These are phyloP conservation scores for Rhazya stricta DNA, from an alignment of 257 asterid species.

Conservation along the genomic window DNA sequence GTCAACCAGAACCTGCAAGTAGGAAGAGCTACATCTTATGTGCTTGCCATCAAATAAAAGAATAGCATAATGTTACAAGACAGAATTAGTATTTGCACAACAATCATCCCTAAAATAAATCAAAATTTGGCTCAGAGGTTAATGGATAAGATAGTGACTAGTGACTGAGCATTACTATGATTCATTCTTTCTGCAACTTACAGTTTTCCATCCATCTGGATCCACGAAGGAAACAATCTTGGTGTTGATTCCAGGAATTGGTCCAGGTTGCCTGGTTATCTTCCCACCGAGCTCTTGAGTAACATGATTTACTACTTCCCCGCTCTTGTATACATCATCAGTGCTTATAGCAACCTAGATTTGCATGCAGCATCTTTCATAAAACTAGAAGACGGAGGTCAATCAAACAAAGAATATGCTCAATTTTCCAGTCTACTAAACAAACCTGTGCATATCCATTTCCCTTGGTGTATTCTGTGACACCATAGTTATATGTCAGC, in stretches of 20 bases:
- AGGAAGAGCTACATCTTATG: not conserved
- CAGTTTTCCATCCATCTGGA: slow-evolving; percentile 99
- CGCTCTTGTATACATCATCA: slow-evolving; percentile 88
- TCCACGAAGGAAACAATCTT: slow-evolving; percentile 84
- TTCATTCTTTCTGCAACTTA: slow-evolving; percentile 31
- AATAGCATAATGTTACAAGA: too few species aligned
- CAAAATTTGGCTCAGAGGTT: not conserved
- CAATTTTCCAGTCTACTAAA: not conserved
- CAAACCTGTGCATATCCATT: slow-evolving; percentile 96
- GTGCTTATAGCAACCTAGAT: slow-evolving; percentile 78
- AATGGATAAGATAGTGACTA: not conserved
- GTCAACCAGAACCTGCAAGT: slow-evolving; percentile 82
- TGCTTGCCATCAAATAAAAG: not conserved
- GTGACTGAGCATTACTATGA: not conserved
- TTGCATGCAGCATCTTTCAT: not conserved
- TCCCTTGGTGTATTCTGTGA: slow-evolving; percentile 90
- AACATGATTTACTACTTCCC: slow-evolving; percentile 69
- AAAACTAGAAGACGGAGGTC: not conserved
- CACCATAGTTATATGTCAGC: slow-evolving; percentile 93
- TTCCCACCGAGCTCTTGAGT: slow-evolving; percentile 90
- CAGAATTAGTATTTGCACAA: not conserved
- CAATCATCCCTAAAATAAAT: not conserved
- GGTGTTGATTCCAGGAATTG: slow-evolving; percentile 85
- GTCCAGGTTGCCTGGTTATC: slow-evolving; percentile 84
- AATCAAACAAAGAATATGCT: not conserved